Base-by-base conservation (phyloP, 2,329 filamentous ascomycete species). In the Alternaria infectoria region DNA sequence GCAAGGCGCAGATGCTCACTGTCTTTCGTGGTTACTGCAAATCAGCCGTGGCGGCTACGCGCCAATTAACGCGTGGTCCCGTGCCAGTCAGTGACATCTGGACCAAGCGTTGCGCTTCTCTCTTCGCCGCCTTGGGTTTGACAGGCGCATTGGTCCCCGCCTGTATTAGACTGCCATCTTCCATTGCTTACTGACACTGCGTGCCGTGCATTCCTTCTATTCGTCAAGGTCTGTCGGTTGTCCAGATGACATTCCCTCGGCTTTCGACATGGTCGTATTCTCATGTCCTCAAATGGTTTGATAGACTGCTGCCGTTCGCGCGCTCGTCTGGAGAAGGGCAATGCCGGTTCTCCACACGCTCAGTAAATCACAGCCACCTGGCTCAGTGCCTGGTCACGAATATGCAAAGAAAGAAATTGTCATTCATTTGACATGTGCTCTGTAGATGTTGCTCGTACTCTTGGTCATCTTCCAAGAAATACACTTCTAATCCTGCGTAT, bases 11-110 rank as follows among this genome's bases (percentile, higher is more conserved):
- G 67, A 51, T 62, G 69, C 64, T 23, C 28, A 25, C 64, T 56
- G 57, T 47, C 54, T 65, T 60, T 60, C 57, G 49, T 46, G 17
- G 26, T 21, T 54, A 32, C 36, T 46, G 45, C 56, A 25, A 40
- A 57, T 62, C 46, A 69, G 65, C 55, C 67, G 52, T 62, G 43
- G 47, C 50, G 43, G 59, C 46, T 54, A 61, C 67, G 60, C 69
- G 63, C 64, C 59, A 67, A 66, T 63, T 62, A 60, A 69, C 68
- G 61, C 67, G 69, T 21, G 44, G 46, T 69, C 69, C 69, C 62
- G 69, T 69, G 68, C 45, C n/a, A 23, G 30, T 40, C 57, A 54
- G 26, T 23, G 52, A 32, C 30, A 32, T 32, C 13, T 32, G 30
- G 30, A 17, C 36, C 50, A 36, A 23, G 49, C 30, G 30, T 32